Percentiles rank a stretch among this genome's conserved stretches.
These are phyloP conservation scores for Candida sp. DNA, from an alignment of 1,139 yeast species.

Conservation along the genomic window DNA sequence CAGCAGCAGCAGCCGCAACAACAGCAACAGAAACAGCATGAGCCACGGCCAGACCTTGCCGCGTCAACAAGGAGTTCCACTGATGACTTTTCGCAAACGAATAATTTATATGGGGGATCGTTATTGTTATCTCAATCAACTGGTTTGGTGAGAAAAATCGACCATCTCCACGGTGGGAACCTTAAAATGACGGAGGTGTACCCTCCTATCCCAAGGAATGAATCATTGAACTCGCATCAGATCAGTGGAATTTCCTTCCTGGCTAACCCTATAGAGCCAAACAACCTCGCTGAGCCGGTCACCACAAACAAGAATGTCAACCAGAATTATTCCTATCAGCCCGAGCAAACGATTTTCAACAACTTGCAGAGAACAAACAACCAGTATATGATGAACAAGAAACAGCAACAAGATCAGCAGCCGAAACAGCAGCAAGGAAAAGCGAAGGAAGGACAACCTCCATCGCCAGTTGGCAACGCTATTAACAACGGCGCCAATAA, in stretches of 20 bases:
- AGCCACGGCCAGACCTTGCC: conserved; percentile 3
- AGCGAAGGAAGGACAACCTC: conserved; percentile 9
- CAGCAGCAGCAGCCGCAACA: not conserved
- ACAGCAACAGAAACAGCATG: not conserved
- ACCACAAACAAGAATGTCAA: conserved; percentile 37
- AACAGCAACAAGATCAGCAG: conserved; percentile 14
- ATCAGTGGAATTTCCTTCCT: conserved; percentile 42
- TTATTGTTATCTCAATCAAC: conserved; percentile 49
- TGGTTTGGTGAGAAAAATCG: conserved; percentile 44
- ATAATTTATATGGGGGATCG: conserved; percentile 48
- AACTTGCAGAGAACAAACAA: conserved; percentile 46
- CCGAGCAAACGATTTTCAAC: conserved; percentile 48
- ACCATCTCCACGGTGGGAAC: conserved; percentile 18
- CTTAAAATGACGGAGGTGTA: conserved; percentile 8
- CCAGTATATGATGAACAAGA: conserved; percentile 32
- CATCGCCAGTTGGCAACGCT: conserved; percentile 11
- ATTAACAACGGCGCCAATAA: conserved; percentile 31
- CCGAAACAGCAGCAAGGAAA: conserved; percentile 14
- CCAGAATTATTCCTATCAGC: conserved; percentile 45
- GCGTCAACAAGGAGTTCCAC: conserved; percentile 25
- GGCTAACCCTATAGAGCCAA: conserved; percentile 30
- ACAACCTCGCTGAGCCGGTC: conserved; percentile 34
- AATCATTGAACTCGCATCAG: conserved; percentile 22
- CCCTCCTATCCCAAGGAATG: conserved; percentile 15
- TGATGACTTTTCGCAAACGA: conserved; percentile 31